Evolutionary conservation across 805 yeast species (phyloP).

Genomic region (Blastobotrys americana): DNA sequence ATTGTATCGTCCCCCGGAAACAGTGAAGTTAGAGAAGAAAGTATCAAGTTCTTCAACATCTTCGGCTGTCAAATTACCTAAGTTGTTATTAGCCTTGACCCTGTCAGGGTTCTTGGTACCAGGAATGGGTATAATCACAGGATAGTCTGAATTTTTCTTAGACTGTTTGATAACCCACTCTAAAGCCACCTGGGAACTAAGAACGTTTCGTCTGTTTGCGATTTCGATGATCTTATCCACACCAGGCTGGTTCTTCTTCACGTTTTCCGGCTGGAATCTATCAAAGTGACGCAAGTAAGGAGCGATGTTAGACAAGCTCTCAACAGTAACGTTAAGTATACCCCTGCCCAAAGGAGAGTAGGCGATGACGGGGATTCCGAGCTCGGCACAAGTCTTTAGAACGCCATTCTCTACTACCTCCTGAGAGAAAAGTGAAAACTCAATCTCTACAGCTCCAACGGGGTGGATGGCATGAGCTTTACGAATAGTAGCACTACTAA

Average conservation of each 20-base stretch:
- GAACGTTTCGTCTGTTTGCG: slow-evolving; percentile 40
- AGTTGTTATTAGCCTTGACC: slow-evolving; percentile 52
- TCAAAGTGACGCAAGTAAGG: slow-evolving; percentile 32
- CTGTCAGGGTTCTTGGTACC: slow-evolving; percentile 57
- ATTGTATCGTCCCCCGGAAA: slow-evolving; percentile 51
- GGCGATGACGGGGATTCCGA: slow-evolving; percentile 59
- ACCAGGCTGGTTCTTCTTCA: slow-evolving; percentile 44
- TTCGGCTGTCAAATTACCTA: slow-evolving; percentile 40
- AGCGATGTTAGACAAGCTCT: slow-evolving; percentile 32
- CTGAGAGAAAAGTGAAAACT: slow-evolving; percentile 63
- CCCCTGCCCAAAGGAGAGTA: slow-evolving; percentile 86
- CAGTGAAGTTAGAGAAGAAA: slow-evolving; percentile 37
- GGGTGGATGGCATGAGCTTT: slow-evolving; percentile 51
- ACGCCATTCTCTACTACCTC: slow-evolving; percentile 59
- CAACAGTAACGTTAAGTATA: slow-evolving; percentile 57
- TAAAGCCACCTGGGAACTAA: slow-evolving; percentile 62
- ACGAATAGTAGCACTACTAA: slow-evolving; percentile 50
- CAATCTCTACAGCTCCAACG: slow-evolving; percentile 67
- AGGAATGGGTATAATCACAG: slow-evolving; percentile 72
- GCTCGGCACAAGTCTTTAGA: slow-evolving; percentile 48
- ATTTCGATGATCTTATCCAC: slow-evolving; percentile 44
- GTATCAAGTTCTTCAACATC: slow-evolving; percentile 50
- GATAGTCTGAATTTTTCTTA: slow-evolving; percentile 29
- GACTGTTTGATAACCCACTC: slow-evolving; percentile 52
- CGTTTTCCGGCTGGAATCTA: slow-evolving; percentile 52